Evolutionary conservation across 768 basidiomycete species (phyloP).

Genomic region (Lyophyllum atratum): DNA sequence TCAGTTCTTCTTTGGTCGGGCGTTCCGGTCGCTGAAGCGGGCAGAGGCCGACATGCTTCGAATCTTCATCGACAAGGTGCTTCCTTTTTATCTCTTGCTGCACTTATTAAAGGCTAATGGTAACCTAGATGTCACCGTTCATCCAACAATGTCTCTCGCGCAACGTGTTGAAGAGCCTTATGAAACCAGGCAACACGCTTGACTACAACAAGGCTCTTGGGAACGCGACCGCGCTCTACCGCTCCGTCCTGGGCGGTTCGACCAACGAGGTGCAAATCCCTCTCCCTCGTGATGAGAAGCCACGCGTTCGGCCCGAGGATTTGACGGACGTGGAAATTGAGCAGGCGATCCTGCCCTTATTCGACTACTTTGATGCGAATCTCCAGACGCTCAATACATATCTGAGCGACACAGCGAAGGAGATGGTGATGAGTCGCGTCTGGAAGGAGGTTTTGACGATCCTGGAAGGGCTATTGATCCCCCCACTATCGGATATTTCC

Average conservation of each 20-base stretch:
- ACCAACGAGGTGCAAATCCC: constrained; percentile 77
- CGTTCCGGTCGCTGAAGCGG: constrained; percentile 89
- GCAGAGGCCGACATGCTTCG: constrained; percentile 95
- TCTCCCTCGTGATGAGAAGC: constrained; percentile 72
- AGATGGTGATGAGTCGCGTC: constrained; percentile 88
- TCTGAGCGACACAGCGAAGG: constrained; percentile 80
- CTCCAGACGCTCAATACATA: constrained; percentile 89
- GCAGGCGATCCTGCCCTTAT: constrained; percentile 84
- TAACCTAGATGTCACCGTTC: constrained; percentile 85
- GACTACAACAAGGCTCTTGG: constrained; percentile 92
- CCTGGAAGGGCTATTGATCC: constrained; percentile 87
- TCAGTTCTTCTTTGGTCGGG: constrained; percentile 95
- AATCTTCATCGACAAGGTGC: constrained; percentile 95
- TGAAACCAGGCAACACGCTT: constrained; percentile 63
- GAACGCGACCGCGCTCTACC: constrained; percentile 78
- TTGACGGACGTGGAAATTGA: constrained; percentile 95
- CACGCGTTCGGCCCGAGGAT: constrained; percentile 75
- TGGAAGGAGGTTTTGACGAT: constrained; percentile 95
- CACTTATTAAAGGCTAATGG: not conserved
- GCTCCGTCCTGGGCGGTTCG: constrained; percentile 70
- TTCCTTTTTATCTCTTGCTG: not conserved
- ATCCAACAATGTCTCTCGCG: constrained; percentile 86
- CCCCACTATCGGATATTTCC: constrained; percentile 80
- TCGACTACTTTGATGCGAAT: constrained; percentile 96
- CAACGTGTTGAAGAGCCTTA: constrained; percentile 70